Evolutionary conservation across 2,329 filamentous ascomycete genomes (phyloP).

Genomic region (Didymosphaeria variabile): DNA sequence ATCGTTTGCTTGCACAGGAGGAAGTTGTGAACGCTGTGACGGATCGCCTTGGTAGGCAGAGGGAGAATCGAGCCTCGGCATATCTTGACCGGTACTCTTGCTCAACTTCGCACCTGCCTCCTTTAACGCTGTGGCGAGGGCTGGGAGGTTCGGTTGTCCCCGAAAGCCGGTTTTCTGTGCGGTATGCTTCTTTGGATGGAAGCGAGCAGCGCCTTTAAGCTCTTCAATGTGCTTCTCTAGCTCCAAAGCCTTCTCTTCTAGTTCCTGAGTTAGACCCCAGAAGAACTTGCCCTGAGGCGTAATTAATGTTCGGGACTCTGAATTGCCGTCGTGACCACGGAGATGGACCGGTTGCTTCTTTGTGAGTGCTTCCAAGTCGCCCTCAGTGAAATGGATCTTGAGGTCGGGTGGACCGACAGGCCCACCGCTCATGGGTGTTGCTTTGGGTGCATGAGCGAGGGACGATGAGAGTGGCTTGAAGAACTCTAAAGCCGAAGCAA

Average conservation of each 20-base stretch:
- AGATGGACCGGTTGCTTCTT: constrained; percentile 64
- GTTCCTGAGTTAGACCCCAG: constrained; percentile 72
- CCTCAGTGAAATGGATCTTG: constrained; percentile 49
- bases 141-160: constrained; percentile 40
- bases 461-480: constrained; percentile 53
- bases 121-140: constrained; percentile 47
- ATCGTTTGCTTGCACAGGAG: constrained; percentile 34
- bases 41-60: constrained; percentile 33
- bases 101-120: constrained; percentile 47
- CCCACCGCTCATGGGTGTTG: constrained; percentile 25
- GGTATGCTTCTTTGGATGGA: constrained; percentile 38
- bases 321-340: constrained; percentile 53
- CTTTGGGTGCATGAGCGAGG: constrained; percentile 41
- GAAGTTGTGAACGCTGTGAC: constrained; percentile 27
- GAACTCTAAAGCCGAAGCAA: constrained; percentile 52
- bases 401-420: constrained; percentile 45
- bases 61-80: constrained; percentile 36
- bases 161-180: constrained; percentile 25
- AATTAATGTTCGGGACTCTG: constrained; percentile 69
- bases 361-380: constrained; percentile 59
- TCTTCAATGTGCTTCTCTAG: constrained; percentile 65
- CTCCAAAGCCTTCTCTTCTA: constrained; percentile 75
- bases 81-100: constrained; percentile 34
- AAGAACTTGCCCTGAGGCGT: constrained; percentile 80
- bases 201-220: constrained; percentile 38